Evolutionary conservation across 176 grass and related monocot genomes (phyloP).

Genomic region (Carex scoparia): DNA sequence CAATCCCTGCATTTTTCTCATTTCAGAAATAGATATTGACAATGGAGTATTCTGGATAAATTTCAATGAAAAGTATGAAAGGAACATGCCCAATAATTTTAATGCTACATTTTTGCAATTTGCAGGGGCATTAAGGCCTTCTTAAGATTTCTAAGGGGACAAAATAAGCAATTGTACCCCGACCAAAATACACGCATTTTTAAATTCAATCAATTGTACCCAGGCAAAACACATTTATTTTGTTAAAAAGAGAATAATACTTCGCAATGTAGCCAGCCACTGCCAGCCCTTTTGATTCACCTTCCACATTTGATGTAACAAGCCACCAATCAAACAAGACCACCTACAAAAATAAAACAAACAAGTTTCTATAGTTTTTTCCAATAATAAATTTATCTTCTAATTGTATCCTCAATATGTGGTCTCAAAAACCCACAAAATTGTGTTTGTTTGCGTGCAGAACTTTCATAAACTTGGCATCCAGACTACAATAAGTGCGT

Average conservation of each 20-base stretch:
- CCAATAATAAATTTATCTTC: not conserved
- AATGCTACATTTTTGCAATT: not conserved
- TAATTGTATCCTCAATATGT: not conserved
- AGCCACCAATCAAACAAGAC: constrained; percentile 12
- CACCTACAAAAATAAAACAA: not conserved
- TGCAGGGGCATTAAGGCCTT: not conserved
- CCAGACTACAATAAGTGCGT: too few relatives aligned
- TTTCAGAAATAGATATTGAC: not conserved
- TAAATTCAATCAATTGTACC: not conserved
- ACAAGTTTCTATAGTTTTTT: not conserved
- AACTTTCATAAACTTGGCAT: not conserved
- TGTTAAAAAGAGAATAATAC: not conserved
- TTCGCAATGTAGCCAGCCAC: not conserved
- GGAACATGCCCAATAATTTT: not conserved
- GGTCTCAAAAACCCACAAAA: not conserved
- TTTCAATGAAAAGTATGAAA: not conserved
- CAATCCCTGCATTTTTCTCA: not conserved
- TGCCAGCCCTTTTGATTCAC: not conserved
- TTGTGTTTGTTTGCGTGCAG: not conserved
- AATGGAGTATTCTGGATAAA: not conserved
- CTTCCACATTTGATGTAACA: not conserved
- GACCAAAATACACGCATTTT: not conserved
- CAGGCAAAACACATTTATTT: not conserved
- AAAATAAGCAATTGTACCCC: not conserved
- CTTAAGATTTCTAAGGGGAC: not conserved